Percentiles rank a stretch among this genome's conserved stretches.
These are phyloP conservation scores for Candida namnaoensis DNA, from an alignment of 805 yeast species.

Conservation along the genomic window DNA sequence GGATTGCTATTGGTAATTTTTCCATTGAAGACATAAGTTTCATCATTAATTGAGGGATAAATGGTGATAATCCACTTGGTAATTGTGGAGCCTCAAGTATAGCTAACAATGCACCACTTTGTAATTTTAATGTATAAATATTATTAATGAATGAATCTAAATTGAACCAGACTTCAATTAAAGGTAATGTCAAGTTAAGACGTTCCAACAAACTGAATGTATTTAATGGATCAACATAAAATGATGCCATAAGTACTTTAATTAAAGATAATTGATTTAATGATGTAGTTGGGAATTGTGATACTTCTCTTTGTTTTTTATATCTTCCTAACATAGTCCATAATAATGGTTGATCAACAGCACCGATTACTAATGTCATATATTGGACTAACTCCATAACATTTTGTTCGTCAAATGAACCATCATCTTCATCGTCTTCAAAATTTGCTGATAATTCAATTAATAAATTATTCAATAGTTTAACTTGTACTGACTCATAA, in stretches of 20 bases:
- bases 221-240: constrained; percentile 51
- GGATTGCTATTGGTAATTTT: constrained; percentile 65
- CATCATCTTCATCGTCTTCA: constrained; percentile 27
- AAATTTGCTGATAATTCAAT: constrained; percentile 7
- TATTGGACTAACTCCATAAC: constrained; percentile 23
- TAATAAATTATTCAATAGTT: constrained; percentile 6
- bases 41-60: constrained; percentile 40
- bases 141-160: constrained; percentile 40
- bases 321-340: constrained; percentile 6
- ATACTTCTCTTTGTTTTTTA: constrained; percentile 12
- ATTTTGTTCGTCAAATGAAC: constrained; percentile 22
- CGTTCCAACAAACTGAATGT: constrained; percentile 46
- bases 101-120: constrained; percentile 55
- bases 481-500: constrained; percentile 9
- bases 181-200: constrained; percentile 31
- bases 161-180: constrained; percentile 61
- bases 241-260: constrained; percentile 53
- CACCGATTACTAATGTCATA: constrained; percentile 7
- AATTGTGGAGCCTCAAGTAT: constrained; percentile 32
- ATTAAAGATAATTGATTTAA: constrained; percentile 35
- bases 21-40: constrained; percentile 44
- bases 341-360: constrained; percentile 8
- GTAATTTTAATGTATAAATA: constrained; percentile 74
- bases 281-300: background rate
- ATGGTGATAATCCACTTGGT: constrained; percentile 25